phyloP scores from a whole-genome alignment of 164 flowering plant genomes.

The Sedum album region DNA sequence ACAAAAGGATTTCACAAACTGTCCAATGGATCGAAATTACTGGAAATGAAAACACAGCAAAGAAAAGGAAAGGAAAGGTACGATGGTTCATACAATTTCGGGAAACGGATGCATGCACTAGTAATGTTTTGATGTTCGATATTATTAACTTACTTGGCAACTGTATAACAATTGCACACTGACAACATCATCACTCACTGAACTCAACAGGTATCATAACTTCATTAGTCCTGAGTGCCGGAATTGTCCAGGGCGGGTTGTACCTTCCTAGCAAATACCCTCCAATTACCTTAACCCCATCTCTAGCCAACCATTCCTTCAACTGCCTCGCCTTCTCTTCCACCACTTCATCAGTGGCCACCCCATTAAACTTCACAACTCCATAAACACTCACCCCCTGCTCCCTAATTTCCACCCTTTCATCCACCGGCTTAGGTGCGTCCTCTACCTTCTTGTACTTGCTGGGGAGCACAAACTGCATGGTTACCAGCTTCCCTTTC shows the following conservation, averaged over 20 bases:
- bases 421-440: slow-evolving; percentile 70
- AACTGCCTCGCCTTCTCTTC: slow-evolving; percentile 52
- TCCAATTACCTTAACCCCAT: slow-evolving; percentile 54
- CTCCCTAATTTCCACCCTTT: slow-evolving; percentile 67
- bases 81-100: neutral
- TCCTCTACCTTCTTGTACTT: slow-evolving; percentile 61
- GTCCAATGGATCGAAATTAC: neutral
- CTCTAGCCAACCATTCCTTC: slow-evolving; percentile 54
- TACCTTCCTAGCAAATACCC: slow-evolving; percentile 59
- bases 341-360: slow-evolving; percentile 53
- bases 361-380: slow-evolving; percentile 68
- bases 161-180: too few species aligned
- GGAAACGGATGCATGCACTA: too few species aligned
- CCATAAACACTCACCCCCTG: slow-evolving; percentile 69
- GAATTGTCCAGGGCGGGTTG: slow-evolving; percentile 84
- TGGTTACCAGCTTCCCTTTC: slow-evolving; percentile 40
- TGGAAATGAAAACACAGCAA: neutral
- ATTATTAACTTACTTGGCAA: too few species aligned
- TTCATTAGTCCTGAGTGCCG: slow-evolving; percentile 71
- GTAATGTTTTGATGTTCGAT: too few species aligned
- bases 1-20: neutral
- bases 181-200: neutral
- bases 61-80: neutral
- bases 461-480: slow-evolving; percentile 68
- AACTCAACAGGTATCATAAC: slow-evolving; percentile 63